phyloP scores from a whole-genome alignment of 805 yeast species.

The Starmerella vaccinii region DNA sequence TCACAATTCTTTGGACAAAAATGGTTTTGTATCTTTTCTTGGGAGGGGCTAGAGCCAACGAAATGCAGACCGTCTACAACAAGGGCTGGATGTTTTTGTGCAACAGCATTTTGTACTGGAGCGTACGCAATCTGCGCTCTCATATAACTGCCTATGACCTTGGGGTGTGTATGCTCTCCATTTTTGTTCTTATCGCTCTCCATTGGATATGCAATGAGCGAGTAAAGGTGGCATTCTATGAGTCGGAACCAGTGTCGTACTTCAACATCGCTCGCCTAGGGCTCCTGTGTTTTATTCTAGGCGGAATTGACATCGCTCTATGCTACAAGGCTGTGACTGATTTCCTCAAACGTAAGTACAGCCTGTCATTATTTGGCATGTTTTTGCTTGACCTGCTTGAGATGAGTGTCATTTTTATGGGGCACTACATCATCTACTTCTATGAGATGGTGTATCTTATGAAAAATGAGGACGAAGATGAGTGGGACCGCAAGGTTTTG shows the following conservation, averaged over 20 bases:
- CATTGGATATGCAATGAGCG: conserved; percentile 53
- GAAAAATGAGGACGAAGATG: conserved; percentile 44
- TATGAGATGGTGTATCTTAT: conserved; percentile 46
- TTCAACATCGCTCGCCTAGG: conserved; percentile 12
- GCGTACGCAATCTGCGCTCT: conserved; percentile 2
- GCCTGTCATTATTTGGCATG: conserved; percentile 9
- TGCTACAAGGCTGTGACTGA: conserved; percentile 17
- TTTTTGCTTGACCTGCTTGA: conserved; percentile 51
- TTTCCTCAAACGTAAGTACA: conserved; percentile 7
- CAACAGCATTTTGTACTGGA: conserved; percentile 35
- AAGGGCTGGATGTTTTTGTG: conserved; percentile 55
- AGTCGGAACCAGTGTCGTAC: conserved; percentile 21
- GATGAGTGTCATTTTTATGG: conserved; percentile 46
- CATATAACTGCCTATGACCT: conserved; percentile 28
- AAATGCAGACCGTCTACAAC: conserved; percentile 46
- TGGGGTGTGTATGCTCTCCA: conserved; percentile 25
- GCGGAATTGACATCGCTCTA: conserved; percentile 39
- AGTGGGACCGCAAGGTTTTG: conserved; percentile 60
- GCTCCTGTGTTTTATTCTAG: conserved; percentile 34
- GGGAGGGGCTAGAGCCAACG: conserved; percentile 66
- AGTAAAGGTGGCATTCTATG: conserved; percentile 38
- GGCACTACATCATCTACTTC: conserved; percentile 43
- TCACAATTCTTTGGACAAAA: conserved; percentile 35
- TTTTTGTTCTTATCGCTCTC: conserved; percentile 44
- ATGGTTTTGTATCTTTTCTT: conserved; percentile 46